Base-by-base conservation (phyloP, 179 eudicot genomes). In the Silene vulgaris region DNA sequence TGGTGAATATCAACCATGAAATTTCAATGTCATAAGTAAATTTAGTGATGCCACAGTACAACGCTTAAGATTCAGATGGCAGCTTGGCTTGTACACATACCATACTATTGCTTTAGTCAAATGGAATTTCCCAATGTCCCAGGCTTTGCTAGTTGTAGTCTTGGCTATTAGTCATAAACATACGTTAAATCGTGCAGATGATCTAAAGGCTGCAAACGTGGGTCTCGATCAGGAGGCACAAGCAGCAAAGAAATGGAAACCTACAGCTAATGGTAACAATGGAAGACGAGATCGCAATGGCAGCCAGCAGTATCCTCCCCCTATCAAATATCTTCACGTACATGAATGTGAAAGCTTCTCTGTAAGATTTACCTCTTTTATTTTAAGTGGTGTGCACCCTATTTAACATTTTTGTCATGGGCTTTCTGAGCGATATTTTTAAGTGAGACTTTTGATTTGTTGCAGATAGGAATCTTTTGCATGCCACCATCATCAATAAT, bases 171-270 rank as follows among this genome's bases (percentile, higher is more conserved):
- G 40, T 52, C 66, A 30, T 70, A 48, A 67, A 50, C 28, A 62
- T n/a, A 61, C 66, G 48, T 1, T 65, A 72, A 72, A 28, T 61
- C 69, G 73, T 78, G 62, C 92, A 94, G 98, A 90, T 71, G 96
- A 89, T 75, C 86, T 94, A 84, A 92, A 90, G 93, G 93, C 98
- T 79, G 92, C 95, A 37, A 93, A 94, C 85, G 98, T 94, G 75
- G 94, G 96, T 75, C 96, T 94, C 13, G 98, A 94, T 81, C 97
- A 94, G 86, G 97, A 94, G 78, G 96, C 97, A 56, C 90, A 89
- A 76, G 79, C 87, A 77, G 91, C 86, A 52, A 89, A 84, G 62
- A 87, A 85, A 74, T 90, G 95, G 97, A 83, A 81, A 74, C 84
- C 89, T 72, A 64, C 89, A 68, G 76, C 84, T 29, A 80, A 65